phyloP scores from a whole-genome alignment of 2,329 filamentous ascomycete genomes.

The Hypoxylon sp. region DNA sequence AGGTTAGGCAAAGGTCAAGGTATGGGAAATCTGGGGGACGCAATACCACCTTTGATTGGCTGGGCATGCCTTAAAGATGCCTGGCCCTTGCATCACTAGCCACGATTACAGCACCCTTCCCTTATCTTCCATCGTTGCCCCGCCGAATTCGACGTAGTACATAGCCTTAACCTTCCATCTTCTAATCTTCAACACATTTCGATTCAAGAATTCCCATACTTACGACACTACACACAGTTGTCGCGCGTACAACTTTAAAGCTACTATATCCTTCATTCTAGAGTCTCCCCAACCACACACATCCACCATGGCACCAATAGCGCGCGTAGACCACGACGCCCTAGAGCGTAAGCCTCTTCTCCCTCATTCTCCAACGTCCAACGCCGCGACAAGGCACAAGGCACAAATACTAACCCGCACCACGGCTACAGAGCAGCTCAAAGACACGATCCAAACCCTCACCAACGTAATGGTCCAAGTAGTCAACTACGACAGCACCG shows the following conservation, averaged over 20 bases:
- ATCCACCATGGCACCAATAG: slow-evolving; percentile 56
- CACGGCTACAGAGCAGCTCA: slow-evolving; percentile 52
- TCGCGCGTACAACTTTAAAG: background rate
- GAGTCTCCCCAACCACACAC: background rate
- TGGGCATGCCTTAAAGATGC: background rate
- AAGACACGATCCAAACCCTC: slow-evolving; percentile 56
- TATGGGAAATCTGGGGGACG: slow-evolving; percentile 28
- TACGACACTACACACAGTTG: background rate
- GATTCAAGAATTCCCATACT: background rate
- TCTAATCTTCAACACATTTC: background rate
- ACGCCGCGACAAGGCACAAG: background rate
- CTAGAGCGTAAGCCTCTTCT: slow-evolving; percentile 54
- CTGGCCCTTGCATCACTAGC: slow-evolving; percentile 1
- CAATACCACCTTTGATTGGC: slow-evolving; percentile 11
- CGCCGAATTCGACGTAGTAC: background rate
- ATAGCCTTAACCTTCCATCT: slow-evolving; percentile 2
- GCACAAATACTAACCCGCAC: slow-evolving; percentile 1
- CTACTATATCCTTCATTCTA: background rate
- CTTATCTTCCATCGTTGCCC: slow-evolving; percentile 6
- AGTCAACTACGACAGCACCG: slow-evolving; percentile 68
- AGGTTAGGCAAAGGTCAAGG: no score
- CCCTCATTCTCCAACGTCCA: background rate
- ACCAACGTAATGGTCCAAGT: slow-evolving; percentile 67
- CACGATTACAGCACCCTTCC: slow-evolving; percentile 8
- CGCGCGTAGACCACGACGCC: slow-evolving; percentile 55